Evolutionary conservation across 176 grass and related monocot species (phyloP), one percentile per base, ranked within the genome.

Genomic region (Aechmea fasciata): DNA sequence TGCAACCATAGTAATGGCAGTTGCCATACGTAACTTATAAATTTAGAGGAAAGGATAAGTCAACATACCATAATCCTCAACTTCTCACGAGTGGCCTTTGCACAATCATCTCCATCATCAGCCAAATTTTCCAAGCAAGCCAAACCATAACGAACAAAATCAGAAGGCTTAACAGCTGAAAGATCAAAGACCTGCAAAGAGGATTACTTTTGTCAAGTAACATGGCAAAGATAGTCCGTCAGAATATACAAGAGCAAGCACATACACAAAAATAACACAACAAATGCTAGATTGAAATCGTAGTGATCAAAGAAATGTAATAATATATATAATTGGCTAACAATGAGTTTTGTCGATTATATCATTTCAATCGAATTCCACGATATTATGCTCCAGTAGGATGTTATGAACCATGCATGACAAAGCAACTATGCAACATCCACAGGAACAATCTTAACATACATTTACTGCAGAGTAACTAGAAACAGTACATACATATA

Each of bases 101-200:
- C 94, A 8, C 84, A 80, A 64, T 55, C n/a, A 63, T 99, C 89
- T 62, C 89, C 94, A 80, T 81, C 82, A 24, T 84, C 77, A 48
- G 94, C 94, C 78, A 99, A 83, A 52, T 65, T 84, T 68, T 99
- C 94, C 79, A 99, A 85, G 84, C 89, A 93, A 80, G 80, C 54
- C 71, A 99, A 84, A 64, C 94, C 94, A 81, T 93, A 90, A 14
- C 48, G 63, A 77, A 99, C 73, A 86, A 99, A 99, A 73, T 90
- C 87, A 82, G 82, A 81, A 77, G 94, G 94, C 78, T 90, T 84
- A 65, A 85, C 80, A 55, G 2, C 57, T 77, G 87, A 89, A 83
- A 99, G 87, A 84, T 99, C 89, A 25, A 99, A 90, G 52, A 99
- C 94, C 94, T 99, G 75, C 0, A 78, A 64, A 70, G 67, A 70